Base-by-base conservation (phyloP, 176 grass and related monocot species). In the Panicum miliaceum region DNA sequence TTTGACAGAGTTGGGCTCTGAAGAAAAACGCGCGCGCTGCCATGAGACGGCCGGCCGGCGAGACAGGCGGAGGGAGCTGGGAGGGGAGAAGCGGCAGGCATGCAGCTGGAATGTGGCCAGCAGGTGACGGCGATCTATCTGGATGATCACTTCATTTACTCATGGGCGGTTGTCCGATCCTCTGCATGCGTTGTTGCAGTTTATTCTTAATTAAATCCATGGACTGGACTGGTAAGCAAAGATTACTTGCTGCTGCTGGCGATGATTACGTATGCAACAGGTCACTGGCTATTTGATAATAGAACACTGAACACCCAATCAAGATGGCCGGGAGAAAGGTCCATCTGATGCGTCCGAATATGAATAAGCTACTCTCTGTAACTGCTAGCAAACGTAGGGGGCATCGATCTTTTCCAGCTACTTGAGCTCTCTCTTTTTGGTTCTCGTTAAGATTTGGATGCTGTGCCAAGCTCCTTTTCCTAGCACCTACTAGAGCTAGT, bases 381-480 rank as follows among this genome's bases (percentile, higher is more conserved):
- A 23, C 63, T 16, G 16, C n/a, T 77, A 37, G 42, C 22, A 19
- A 4, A 53, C 15, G 78, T 52, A 53, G 68, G 43, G 32, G 26
- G 57, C 69, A n/a, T 42, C 29, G 29, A 32, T 32, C 78, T 82
- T 18, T 58, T 27, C 47, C 37, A 78, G 38, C 26, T 71, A 85
- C 29, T 35, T 73, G 25, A 40, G 7, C 34, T 63, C 26, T 83
- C 53, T 78, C 73, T 37, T 79, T 84, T 58, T 73, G 58, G 25
- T 88, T 34, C 75, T 73, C 63, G 68, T 84, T 67, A 88, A 79
- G 46, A 90, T 90, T 72, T 71, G 48, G 64, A 51, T 81, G 77
- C 23, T 13, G 54, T 18, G 22, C 8, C 71, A 72, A 72, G 27
- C 13, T 77, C 10, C 46, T 85, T 37, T 45, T 45, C 27, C 67